Evolutionary conservation across 139 green algal species (phyloP).

Genomic region (Tetraselmis chui): DNA sequence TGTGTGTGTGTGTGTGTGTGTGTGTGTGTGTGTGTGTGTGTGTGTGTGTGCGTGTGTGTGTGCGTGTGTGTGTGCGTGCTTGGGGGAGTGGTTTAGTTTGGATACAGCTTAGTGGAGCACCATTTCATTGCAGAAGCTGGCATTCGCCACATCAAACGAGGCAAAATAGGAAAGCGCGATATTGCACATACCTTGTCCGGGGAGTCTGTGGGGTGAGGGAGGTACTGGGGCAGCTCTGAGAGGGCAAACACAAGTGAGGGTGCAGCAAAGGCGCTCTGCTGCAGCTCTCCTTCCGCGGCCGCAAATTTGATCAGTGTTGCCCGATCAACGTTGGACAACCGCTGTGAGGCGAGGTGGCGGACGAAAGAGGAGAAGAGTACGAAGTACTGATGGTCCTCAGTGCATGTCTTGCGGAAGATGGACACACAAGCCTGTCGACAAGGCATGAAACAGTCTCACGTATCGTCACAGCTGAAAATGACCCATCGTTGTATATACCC

Average conservation of each 20-base stretch:
- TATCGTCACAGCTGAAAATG: no score
- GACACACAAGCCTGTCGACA: neutral
- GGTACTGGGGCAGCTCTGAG: neutral
- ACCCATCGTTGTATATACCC: no score
- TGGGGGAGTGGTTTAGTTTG: no score
- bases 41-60: no score
- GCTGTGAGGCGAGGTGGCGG: conserved; percentile 20
- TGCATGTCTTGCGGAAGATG: conserved; percentile 23
- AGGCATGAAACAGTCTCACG: no score
- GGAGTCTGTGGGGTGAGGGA: neutral
- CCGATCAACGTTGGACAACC: neutral
- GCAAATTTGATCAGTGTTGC: neutral
- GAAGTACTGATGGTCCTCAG: conserved; percentile 37
- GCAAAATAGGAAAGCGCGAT: no score
- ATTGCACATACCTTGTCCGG: neutral
- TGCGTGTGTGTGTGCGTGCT: no score
- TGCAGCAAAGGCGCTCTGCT: neutral
- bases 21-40: no score
- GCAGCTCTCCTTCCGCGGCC: neutral
- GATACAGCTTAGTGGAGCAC: no score
- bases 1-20: no score
- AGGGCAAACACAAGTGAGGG: neutral
- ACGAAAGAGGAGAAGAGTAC: conserved; percentile 34
- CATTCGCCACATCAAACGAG: no score
- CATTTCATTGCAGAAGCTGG: no score